Evolutionary conservation across 257 asterid genomes (phyloP).

Genomic region (Solanum verrucosum): DNA sequence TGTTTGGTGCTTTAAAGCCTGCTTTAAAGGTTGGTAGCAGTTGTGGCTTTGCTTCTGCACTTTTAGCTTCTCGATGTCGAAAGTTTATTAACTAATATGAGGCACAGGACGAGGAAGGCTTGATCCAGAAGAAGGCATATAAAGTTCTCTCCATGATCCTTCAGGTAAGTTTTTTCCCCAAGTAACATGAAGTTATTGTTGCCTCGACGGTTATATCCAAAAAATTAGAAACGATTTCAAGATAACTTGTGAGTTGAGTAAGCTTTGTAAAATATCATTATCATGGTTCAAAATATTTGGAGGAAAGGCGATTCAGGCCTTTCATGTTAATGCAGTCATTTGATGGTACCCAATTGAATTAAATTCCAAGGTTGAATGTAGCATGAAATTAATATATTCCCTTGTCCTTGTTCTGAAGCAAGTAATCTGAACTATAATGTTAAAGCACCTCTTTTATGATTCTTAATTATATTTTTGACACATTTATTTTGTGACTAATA

Average conservation of each 20-base stretch:
- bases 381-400: not conserved
- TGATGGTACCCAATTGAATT: not conserved
- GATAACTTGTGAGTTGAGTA: not conserved
- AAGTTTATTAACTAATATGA: not conserved
- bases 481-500: not conserved
- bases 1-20: constrained; percentile 42
- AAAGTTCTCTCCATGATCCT: constrained; percentile 65
- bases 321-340: not conserved
- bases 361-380: not conserved
- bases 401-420: not conserved
- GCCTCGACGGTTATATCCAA: not conserved
- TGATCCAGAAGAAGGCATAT: constrained; percentile 88
- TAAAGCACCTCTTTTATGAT: not conserved
- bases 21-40: constrained; percentile 54
- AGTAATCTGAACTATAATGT: not conserved
- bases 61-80: not conserved
- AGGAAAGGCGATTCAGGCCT: not conserved
- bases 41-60: not conserved
- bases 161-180: constrained; percentile 35
- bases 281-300: not conserved
- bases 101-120: constrained; percentile 65
- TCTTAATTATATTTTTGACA: not conserved
- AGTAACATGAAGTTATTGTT: not conserved
- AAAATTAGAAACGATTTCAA: not conserved
- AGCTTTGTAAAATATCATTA: not conserved